phyloP scores from a whole-genome alignment of 768 basidiomycete species.

The Macrolepiota albuminosa region DNA sequence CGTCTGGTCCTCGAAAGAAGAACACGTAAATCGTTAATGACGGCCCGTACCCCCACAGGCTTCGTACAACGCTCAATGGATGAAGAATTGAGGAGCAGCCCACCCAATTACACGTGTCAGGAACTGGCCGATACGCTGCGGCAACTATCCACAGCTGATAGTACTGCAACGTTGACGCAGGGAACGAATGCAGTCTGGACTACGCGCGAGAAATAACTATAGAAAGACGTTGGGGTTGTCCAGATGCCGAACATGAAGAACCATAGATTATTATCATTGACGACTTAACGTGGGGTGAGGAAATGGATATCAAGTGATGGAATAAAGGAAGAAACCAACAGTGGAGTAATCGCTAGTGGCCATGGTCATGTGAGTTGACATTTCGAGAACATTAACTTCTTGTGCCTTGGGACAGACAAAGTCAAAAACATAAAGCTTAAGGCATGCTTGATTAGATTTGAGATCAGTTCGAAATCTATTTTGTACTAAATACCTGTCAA shows the following conservation, averaged over 20 bases:
- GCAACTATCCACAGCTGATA: slow-evolving; percentile 25
- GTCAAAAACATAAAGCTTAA: too few species aligned
- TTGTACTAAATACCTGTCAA: too few species aligned
- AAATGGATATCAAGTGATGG: slow-evolving; percentile 12
- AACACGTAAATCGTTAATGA: slow-evolving; percentile 18
- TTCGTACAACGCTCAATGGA: slow-evolving; percentile 36
- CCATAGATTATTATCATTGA: slow-evolving; percentile 21
- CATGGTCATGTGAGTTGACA: too few species aligned
- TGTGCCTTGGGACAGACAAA: too few species aligned
- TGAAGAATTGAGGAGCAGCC: slow-evolving; percentile 33
- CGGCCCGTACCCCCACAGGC: slow-evolving; percentile 28
- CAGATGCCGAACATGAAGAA: slow-evolving; percentile 32
- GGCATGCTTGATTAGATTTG: too few species aligned
- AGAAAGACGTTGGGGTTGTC: slow-evolving; percentile 22
- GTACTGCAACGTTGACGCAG: slow-evolving; percentile 13
- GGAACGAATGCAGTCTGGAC: slow-evolving; percentile 21
- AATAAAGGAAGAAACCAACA: slow-evolving; percentile 8
- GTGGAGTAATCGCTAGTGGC: background rate
- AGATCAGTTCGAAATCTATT: too few species aligned
- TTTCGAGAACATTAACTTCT: too few species aligned
- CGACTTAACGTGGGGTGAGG: slow-evolving; percentile 26
- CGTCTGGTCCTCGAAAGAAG: slow-evolving; percentile 11
- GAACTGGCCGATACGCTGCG: slow-evolving; percentile 20
- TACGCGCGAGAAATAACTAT: slow-evolving; percentile 4
- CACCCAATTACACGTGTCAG: slow-evolving; percentile 28